Evolutionary conservation across 176 grass and related monocot species (phyloP).

Genomic region (Paspalum notatum): DNA sequence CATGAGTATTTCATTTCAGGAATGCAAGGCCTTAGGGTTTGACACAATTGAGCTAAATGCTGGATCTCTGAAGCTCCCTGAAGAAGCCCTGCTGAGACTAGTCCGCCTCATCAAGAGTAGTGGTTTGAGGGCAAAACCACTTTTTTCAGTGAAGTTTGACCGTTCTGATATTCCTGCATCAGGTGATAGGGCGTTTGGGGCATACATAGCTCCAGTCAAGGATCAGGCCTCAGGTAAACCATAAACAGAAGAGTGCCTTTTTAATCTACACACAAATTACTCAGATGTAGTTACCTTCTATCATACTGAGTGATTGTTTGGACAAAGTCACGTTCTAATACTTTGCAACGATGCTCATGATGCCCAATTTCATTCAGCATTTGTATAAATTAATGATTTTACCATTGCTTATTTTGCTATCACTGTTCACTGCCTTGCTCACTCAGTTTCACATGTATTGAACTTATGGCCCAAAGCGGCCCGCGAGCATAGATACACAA

Average conservation of each 20-base stretch:
- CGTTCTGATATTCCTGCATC: conserved; percentile 71
- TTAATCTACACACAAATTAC: not conserved
- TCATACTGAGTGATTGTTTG: not conserved
- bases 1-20: conserved; percentile 44
- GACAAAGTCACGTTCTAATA: not conserved
- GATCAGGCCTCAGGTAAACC: conserved; percentile 55
- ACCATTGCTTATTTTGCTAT: not conserved
- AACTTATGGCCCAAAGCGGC: no score
- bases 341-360: not conserved
- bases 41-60: conserved; percentile 91
- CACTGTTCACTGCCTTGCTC: not conserved
- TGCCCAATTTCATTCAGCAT: not conserved
- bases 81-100: conserved; percentile 83
- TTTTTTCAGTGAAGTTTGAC: conserved; percentile 88
- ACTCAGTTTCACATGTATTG: not conserved
- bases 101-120: conserved; percentile 69
- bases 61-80: conserved; percentile 80
- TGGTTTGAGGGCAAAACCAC: conserved; percentile 63
- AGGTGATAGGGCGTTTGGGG: conserved; percentile 80
- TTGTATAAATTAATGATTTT: not conserved
- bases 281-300: not conserved
- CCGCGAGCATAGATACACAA: no score
- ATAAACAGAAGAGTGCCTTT: not conserved
- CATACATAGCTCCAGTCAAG: conserved; percentile 63
- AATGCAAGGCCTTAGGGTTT: conserved; percentile 86